Conservation (phyloP, 1,284 basidiomycete genomes). For the Malassezia furfur region DNA sequence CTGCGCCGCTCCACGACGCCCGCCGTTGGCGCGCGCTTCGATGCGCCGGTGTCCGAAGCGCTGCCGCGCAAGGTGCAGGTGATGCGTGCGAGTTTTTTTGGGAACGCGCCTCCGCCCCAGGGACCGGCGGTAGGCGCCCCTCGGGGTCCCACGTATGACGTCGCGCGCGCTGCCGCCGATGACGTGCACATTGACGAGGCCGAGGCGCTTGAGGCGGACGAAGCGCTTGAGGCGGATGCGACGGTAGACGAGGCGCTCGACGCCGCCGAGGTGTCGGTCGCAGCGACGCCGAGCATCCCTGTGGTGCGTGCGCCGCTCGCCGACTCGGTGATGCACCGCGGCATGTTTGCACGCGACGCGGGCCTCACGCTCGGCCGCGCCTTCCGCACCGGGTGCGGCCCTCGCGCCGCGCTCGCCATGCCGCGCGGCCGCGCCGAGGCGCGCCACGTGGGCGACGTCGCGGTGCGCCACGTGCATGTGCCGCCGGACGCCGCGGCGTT, state of each 20-base stretch:
- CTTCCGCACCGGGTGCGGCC: constrained; percentile 80
- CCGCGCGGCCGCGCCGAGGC: background rate
- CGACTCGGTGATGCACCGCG: constrained; percentile 1
- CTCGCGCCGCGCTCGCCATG: constrained; percentile 60
- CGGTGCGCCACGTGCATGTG: background rate
- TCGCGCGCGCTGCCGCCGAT: background rate
- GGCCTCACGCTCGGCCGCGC: constrained; percentile 76
- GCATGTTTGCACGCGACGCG: constrained; percentile 59
- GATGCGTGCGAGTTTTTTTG: constrained; percentile 49
- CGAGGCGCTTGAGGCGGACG: background rate
- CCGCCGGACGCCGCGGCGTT: background rate
- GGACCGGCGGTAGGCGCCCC: constrained; percentile 14
- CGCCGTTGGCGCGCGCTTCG: background rate
- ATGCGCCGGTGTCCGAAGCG: constrained; percentile 9
- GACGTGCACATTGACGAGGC: background rate
- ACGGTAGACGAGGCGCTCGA: background rate
- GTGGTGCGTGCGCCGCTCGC: background rate
- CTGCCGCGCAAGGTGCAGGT: constrained; percentile 42
- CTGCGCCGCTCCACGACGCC: constrained; percentile 9
- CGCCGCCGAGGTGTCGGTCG: background rate
- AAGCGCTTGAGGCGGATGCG: background rate
- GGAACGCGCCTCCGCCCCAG: constrained; percentile 24
- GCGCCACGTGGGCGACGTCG: background rate
- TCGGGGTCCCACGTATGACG: constrained; percentile 3
- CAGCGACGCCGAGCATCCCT: background rate